Evolutionary conservation across 116 monocot species (phyloP).

Genomic region (Papilionanthe hybrid): DNA sequence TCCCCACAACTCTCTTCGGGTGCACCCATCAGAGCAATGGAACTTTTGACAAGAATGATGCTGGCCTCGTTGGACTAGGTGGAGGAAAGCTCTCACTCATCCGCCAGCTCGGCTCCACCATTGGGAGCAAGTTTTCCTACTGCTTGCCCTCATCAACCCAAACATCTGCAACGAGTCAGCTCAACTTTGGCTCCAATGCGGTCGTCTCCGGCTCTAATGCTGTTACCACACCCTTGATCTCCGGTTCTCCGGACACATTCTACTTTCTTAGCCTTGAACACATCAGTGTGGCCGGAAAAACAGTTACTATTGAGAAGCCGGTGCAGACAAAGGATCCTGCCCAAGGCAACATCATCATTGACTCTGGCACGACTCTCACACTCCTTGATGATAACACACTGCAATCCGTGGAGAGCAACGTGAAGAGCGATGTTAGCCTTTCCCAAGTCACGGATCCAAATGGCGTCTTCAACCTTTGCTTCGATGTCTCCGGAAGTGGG

Average conservation of each 20-base stretch:
- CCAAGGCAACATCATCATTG: slow-evolving; percentile 10
- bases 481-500: neutral
- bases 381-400: neutral
- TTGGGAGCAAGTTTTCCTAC: slow-evolving; percentile 45
- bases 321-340: neutral
- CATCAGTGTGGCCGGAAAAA: neutral
- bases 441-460: neutral
- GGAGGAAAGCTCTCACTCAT: slow-evolving; percentile 37
- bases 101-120: slow-evolving; percentile 31
- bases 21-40: slow-evolving; percentile 36
- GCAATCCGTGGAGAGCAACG: neutral
- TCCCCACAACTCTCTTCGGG: slow-evolving; percentile 40
- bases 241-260: slow-evolving; percentile 1
- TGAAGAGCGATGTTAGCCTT: neutral
- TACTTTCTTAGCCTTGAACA: slow-evolving; percentile 7
- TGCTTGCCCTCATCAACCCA: slow-evolving; percentile 20
- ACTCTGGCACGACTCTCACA: slow-evolving; percentile 13
- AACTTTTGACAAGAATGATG: slow-evolving; percentile 14
- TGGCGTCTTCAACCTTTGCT: slow-evolving; percentile 2
- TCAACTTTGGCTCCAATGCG: slow-evolving; percentile 30
- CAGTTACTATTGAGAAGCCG: neutral
- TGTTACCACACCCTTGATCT: slow-evolving; percentile 9
- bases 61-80: slow-evolving; percentile 51
- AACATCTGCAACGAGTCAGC: neutral
- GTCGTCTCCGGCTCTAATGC: neutral